Base-by-base conservation (phyloP, 2,329 filamentous ascomycete species). In the Whalleya microplaca region DNA sequence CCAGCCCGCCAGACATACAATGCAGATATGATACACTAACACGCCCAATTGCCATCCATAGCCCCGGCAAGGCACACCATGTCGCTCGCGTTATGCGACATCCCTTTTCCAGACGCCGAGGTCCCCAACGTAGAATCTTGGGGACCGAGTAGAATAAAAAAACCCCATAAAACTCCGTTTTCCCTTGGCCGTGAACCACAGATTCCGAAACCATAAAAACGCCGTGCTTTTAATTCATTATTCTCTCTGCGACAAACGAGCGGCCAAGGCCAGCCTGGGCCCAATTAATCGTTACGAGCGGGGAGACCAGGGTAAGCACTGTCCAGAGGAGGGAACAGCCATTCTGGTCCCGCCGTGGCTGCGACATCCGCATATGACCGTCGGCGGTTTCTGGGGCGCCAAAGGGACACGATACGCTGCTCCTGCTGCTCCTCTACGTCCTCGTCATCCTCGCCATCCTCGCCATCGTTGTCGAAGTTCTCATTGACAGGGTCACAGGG, bases 221-320 rank as follows among this genome's bases (percentile, higher is more conserved):
- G 37, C 41, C 47, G n/a, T 32, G 18, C 58, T 19, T 41, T 20
- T 37, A 21, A 40, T 21, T 45, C 49, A 27, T 4, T 56, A 64
- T 21, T 56, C 73, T 51, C 78, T 77, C 37, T 72, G 75, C 18
- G 76, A 73, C 52, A 85, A 73, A 14, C 80, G 87, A 61, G 3
- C 86, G 83, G 66, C 80, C 86, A 61, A 91, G 79, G 42, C 88
- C 88, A 56, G 82, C 87, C 66, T 84, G 82, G 56, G 84, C 84
- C 91, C 91, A 96, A 93, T 62, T 91, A 87, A 14, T 70, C 64
- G 3, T 74, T 72, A 8, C 45, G 23, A 2, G 59, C 60, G n/a
- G n/a, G n/a, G n/a, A n/a, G n/a, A n/a, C 10, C 27, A 41, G 40
- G 53, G 52, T 40, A 48, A 20, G 46, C 19, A 23, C 7, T n/a